A percentile compares a stretch with the other conserved stretches of the same genome.
Evolutionary conservation across 345 rosid species (phyloP).

Genomic region (Raphanus raphanistrum): DNA sequence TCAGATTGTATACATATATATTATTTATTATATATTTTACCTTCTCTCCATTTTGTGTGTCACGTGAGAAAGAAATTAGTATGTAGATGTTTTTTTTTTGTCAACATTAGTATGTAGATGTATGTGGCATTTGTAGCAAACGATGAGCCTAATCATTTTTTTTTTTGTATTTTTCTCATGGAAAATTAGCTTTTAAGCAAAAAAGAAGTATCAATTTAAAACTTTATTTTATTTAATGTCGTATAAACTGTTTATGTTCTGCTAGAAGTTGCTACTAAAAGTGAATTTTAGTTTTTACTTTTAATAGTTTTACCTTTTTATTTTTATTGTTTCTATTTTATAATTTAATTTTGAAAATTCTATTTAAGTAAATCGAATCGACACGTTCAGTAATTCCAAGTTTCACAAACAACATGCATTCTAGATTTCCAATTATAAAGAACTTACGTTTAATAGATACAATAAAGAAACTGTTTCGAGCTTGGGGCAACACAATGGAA

Average conservation of each 20-base stretch:
- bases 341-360: background rate
- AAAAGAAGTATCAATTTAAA: background rate
- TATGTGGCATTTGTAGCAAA: background rate
- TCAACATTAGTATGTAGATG: background rate
- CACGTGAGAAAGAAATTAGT: constrained; percentile 1
- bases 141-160: background rate
- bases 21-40: background rate
- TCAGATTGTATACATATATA: background rate
- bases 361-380: background rate
- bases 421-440: background rate
- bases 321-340: background rate
- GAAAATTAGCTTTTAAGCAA: background rate
- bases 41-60: background rate
- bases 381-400: background rate
- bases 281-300: background rate
- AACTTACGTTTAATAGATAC: background rate
- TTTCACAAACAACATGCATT: background rate
- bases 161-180: background rate
- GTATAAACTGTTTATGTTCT: background rate
- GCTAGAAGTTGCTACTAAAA: background rate
- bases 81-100: background rate
- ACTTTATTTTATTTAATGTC: background rate
- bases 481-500: background rate
- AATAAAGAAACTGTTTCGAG: background rate
- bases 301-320: background rate